Percentiles rank a stretch among this genome's conserved stretches.
Conservation (phyloP, 1,139 yeast genomes). For the Nakaseomyces glabratus region DNA sequence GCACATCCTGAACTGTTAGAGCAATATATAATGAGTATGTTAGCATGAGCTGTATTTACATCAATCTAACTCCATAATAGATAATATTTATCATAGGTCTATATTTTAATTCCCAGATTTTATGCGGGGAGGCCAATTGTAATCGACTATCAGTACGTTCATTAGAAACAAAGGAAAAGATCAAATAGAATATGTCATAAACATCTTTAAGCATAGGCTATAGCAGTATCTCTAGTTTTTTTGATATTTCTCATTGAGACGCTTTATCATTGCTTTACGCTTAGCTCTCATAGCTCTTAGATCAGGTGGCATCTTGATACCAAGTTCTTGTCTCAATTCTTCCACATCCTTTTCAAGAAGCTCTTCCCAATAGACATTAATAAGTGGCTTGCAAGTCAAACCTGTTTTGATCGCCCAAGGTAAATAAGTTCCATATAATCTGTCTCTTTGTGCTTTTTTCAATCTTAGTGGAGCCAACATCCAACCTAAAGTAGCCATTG, state of each 20-base stretch:
- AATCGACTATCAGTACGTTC: no score
- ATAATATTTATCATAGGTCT: no score
- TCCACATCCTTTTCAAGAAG: conserved; percentile 62
- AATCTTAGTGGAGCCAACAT: conserved; percentile 76
- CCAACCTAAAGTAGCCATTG: conserved; percentile 93
- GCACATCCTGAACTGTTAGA: no score
- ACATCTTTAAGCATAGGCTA: not conserved
- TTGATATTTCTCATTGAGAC: conserved; percentile 24
- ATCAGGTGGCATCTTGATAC: conserved; percentile 59
- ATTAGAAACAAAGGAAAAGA: no score
- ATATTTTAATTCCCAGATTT: no score
- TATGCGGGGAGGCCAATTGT: no score
- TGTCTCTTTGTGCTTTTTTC: conserved; percentile 39
- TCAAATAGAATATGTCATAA: no score
- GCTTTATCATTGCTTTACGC: conserved; percentile 18
- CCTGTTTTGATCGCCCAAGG: conserved; percentile 89
- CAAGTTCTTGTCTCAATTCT: conserved; percentile 63
- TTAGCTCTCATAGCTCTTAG: conserved; percentile 54
- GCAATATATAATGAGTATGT: no score
- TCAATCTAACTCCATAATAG: no score
- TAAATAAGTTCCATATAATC: conserved; percentile 52
- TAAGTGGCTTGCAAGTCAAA: conserved; percentile 59
- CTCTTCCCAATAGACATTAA: conserved; percentile 92
- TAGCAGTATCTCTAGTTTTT: conserved; percentile 5
- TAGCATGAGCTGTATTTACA: no score